Conservation (phyloP, 495 filamentous ascomycete species). For the Penicillium macrosclerotiorum region DNA sequence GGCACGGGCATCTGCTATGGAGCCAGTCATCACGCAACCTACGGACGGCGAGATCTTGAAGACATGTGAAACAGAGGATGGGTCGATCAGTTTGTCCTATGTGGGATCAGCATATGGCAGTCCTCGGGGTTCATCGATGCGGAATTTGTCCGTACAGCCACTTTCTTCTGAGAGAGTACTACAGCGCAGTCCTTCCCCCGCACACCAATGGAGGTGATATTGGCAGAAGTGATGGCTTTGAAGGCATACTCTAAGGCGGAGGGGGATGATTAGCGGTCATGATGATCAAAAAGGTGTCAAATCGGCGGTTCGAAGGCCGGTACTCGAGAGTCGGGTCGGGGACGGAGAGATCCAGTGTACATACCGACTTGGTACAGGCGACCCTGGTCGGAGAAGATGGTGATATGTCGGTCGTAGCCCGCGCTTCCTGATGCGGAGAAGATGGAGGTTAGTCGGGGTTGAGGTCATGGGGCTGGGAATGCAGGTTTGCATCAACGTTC, state of each 20-base stretch:
- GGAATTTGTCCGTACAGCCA: constrained; percentile 70
- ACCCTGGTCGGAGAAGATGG: constrained; percentile 98
- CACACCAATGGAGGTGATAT: constrained; percentile 96
- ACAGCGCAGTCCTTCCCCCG: constrained; percentile 96
- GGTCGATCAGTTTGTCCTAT: constrained; percentile 98
- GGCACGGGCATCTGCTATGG: constrained; percentile 94
- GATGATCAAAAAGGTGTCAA: constrained; percentile 4
- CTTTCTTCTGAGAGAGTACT: constrained; percentile 98
- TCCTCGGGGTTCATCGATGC: neutral
- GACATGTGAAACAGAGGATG: constrained; percentile 93
- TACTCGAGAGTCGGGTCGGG: neutral
- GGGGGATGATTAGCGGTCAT: constrained; percentile 24
- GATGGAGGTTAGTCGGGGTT: constrained; percentile 33
- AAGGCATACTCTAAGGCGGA: constrained; percentile 89
- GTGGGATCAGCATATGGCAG: constrained; percentile 5
- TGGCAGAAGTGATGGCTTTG: constrained; percentile 98
- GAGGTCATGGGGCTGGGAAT: constrained; percentile 32
- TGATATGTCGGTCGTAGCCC: constrained; percentile 97
- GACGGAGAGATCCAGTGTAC: constrained; percentile 47
- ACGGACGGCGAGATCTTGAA: constrained; percentile 95
- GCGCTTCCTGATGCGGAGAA: constrained; percentile 70
- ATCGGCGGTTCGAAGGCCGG: neutral
- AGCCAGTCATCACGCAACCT: constrained; percentile 97
- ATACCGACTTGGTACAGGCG: constrained; percentile 98
- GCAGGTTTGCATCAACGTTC: constrained; percentile 5